Percentiles rank a stretch among this genome's conserved stretches.
These are phyloP conservation scores for Pharus latifolius DNA, from an alignment of 176 grass and related monocot genomes.

Conservation along the genomic window DNA sequence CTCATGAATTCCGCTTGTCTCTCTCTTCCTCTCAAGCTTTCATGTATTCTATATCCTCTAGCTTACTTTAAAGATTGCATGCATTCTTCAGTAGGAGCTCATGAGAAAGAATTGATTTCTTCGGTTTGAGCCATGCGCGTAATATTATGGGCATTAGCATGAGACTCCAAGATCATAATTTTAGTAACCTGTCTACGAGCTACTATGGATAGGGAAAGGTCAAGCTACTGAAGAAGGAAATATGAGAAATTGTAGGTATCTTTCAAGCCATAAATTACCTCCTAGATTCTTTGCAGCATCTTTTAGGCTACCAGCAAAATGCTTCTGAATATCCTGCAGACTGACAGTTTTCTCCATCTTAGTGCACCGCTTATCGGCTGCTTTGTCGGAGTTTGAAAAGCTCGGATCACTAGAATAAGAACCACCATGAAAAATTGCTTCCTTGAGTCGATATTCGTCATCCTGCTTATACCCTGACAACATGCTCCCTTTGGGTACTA, in stretches of 20 bases:
- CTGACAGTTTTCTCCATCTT: constrained; percentile 76
- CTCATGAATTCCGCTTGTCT: too few relatives aligned
- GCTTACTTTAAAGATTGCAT: background rate
- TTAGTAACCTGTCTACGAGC: background rate
- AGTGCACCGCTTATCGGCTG: constrained; percentile 54
- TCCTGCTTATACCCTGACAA: constrained; percentile 37
- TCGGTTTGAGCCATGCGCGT: background rate
- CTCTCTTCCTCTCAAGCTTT: too few relatives aligned
- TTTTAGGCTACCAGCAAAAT: constrained; percentile 97
- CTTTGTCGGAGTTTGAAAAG: constrained; percentile 30
- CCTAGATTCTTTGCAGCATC: constrained; percentile 94
- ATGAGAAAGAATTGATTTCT: background rate
- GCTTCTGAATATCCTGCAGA: constrained; percentile 72
- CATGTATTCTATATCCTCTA: background rate
- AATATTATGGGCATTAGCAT: background rate
- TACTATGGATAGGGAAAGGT: background rate
- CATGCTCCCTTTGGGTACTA: constrained; percentile 24
- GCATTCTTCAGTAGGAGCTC: background rate
- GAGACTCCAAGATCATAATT: background rate
- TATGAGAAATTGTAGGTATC: background rate
- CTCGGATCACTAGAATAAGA: constrained; percentile 26
- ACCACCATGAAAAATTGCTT: background rate
- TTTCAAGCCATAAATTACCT: constrained; percentile 42
- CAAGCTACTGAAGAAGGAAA: background rate
- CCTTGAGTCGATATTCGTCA: constrained; percentile 36